Evolutionary conservation across 2,329 filamentous ascomycete species (phyloP), one percentile per base, ranked within the genome.

Genomic region (Elsinoe fawcettii): DNA sequence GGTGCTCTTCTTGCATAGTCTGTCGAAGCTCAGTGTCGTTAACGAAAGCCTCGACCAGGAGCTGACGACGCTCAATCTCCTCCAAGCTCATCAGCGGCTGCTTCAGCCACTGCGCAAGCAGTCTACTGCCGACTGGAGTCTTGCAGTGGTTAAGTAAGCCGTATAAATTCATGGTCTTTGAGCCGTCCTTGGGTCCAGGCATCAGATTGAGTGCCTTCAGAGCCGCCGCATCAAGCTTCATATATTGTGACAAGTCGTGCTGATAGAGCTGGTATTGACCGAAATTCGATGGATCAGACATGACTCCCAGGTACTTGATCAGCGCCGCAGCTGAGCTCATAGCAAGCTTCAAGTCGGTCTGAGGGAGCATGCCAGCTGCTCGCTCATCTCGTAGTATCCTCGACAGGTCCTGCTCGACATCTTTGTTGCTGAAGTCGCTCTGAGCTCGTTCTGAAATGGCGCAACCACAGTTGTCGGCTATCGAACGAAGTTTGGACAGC

Each of bases 201-300:
- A 99, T 97, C 36, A 99, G 80, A 66, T 99, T 99, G 56, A 99
- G 79, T 0, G 93, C 93, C 66, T 95, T 92, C 43, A 99, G 76
- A 0, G 93, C 93, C 1, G 93, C 90, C 0, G 95, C 90, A 71
- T 99, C 93, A 3, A 99, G 79, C 73, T 96, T 99, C 93, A 99
- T 99, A 70, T 90, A 99, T 66, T 99, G 91, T 1, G 91, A 86
- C 44, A 99, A 75, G 68, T 99, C 93, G 71, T 99, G 93, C 72
- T 99, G 93, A 68, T 97, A 99, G 14, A 99, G 81, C 70, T 92
- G 89, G 68, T 95, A 99, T 68, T 99, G 92, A 2, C 95, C 93
- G 70, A 96, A 97, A 72, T 99, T 99, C 57, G 88, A 90, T 1
- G 88, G 77, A 69, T 99, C 93, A 27, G 93, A 88, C 73, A 99